Base-by-base conservation (phyloP, 208 protist species). In the Novymonas esmeraldas region DNA sequence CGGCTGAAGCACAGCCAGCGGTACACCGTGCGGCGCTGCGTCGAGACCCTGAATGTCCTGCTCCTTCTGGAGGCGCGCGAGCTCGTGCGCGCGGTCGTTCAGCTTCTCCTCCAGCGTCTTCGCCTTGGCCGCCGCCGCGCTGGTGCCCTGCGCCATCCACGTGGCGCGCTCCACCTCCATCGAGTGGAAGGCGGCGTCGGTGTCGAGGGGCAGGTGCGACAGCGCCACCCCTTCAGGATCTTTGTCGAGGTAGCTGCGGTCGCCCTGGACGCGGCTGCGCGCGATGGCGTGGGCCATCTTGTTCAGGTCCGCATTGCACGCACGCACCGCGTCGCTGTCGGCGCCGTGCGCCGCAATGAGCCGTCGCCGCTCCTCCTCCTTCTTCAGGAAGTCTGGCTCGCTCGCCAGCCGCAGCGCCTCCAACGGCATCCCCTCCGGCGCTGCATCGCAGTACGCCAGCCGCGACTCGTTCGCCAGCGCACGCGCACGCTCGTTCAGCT, bases 401-500 rank as follows among this genome's bases (percentile, higher is more conserved):
- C 10, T 33, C 13, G 67, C 49, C 49, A 73, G 58, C 16, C 70
- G 68, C 1, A 87, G 69, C 34, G 69, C 68, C 33, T 70, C 69
- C 31, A 84, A 62, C 20, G 71, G 64, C 39, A 94, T 74, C 24
- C 85, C 85, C 39, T 76, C 73, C 26, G 85, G 85, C n/a, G 57
- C 62, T 20, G 64, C 62, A 42, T 84, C 76, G 31, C 67, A 73
- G 67, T 48, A 94, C 63, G 16, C 75, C 69, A 58, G 73, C 50
- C 50, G 85, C 41, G 33, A 90, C 84, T 81, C 75, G 18, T 75
- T 55, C 10, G 80, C 89, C 29, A 95, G 70, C 44, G 87, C 79
- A 46, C 74, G 56, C 20, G 84, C 84, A 26, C 84, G 80, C 6
- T 70, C 64, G 63, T 95, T 95, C 16, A 95, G 70, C 28, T 81